These are phyloP conservation scores for Kluyveromyces siamensis DNA, from an alignment of 805 yeast genomes.

Conservation along the genomic window DNA sequence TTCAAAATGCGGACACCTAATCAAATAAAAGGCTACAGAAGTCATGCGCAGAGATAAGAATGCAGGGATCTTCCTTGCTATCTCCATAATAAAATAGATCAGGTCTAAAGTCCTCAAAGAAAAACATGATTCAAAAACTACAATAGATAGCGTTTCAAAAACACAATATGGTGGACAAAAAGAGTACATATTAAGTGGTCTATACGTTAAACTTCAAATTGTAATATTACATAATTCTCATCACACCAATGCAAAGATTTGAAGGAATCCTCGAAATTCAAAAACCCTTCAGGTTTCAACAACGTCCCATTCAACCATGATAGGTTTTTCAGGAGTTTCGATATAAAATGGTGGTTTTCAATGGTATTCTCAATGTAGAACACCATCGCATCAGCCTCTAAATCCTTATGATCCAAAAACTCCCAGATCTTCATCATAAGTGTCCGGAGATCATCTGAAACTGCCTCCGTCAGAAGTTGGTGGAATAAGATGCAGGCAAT, in stretches of 20 bases:
- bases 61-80: no score
- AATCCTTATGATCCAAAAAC: constrained; percentile 6
- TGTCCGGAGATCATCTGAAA: constrained; percentile 11
- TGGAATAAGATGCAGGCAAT: background rate
- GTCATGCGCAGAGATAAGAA: no score
- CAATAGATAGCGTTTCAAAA: background rate
- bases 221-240: constrained; percentile 21
- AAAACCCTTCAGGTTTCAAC: constrained; percentile 1
- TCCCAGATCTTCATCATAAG: constrained; percentile 23
- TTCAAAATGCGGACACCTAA: background rate
- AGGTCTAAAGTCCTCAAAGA: no score
- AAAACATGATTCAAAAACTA: no score
- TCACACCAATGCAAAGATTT: constrained; percentile 13
- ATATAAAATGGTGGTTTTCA: constrained; percentile 11
- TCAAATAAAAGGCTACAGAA: no score
- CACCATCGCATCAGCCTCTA: background rate
- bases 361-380: constrained; percentile 8
- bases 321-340: constrained; percentile 19
- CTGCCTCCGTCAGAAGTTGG: background rate
- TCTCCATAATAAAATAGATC: no score
- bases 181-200: background rate
- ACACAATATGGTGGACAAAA: background rate
- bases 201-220: constrained; percentile 20
- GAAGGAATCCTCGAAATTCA: constrained; percentile 20
- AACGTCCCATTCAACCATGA: constrained; percentile 28